Percentiles rank a stretch among this genome's conserved stretches.
phyloP scores from a whole-genome alignment of 805 yeast genomes.

The Suhomyces vadensis region DNA sequence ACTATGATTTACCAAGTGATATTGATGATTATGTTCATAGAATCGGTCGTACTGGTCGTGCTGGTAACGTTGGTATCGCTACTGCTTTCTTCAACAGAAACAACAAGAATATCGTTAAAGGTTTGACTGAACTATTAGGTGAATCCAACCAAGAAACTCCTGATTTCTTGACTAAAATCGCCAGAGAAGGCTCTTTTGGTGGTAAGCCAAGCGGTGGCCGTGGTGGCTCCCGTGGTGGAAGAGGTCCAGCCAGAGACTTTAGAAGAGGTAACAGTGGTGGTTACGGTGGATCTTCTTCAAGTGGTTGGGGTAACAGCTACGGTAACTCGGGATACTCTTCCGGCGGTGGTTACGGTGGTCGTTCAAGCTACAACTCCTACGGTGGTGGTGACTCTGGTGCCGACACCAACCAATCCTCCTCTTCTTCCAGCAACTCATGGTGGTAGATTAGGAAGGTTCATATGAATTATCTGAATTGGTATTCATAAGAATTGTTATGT shows the following conservation, averaged over 20 bases:
- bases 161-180: slow-evolving; percentile 73
- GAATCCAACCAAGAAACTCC: slow-evolving; percentile 99
- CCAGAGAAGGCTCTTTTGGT: slow-evolving; percentile 70
- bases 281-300: slow-evolving; percentile 22
- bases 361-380: slow-evolving; percentile 12
- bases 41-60: slow-evolving; percentile 99
- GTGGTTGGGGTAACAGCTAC: slow-evolving; percentile 20
- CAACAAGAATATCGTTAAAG: slow-evolving; percentile 86
- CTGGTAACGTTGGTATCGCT: slow-evolving; percentile 98
- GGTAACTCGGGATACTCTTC: slow-evolving; percentile 16
- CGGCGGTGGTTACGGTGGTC: slow-evolving; percentile 15
- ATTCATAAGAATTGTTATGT: slow-evolving; percentile 5
- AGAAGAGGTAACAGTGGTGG: slow-evolving; percentile 43
- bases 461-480: slow-evolving; percentile 10
- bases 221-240: slow-evolving; percentile 49
- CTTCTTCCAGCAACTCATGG: slow-evolving; percentile 38
- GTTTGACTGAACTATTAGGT: slow-evolving; percentile 76
- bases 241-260: slow-evolving; percentile 59
- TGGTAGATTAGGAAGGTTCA: slow-evolving; percentile 30
- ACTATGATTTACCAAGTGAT: slow-evolving; percentile 95
- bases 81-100: slow-evolving; percentile 98
- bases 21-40: slow-evolving; percentile 99
- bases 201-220: slow-evolving; percentile 30
- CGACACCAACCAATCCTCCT: slow-evolving; percentile 28
- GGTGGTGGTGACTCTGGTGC: slow-evolving; percentile 33